Evolutionary conservation across 768 basidiomycete genomes (phyloP).

Genomic region (Lactifluus hygrophoroides): DNA sequence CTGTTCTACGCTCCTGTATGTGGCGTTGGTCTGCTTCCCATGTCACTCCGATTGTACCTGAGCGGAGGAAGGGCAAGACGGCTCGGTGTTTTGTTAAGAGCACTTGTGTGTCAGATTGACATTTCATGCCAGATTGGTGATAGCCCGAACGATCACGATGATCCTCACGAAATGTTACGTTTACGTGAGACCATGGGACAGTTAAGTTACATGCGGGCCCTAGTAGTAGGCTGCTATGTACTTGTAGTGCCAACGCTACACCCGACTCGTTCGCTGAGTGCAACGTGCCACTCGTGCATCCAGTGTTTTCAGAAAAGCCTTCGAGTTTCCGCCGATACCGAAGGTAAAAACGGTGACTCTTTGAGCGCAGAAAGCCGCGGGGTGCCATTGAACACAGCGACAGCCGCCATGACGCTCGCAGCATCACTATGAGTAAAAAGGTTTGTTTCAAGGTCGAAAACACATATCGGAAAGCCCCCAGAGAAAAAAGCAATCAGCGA

Average conservation of each 20-base stretch:
- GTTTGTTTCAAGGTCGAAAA: too few relatives aligned
- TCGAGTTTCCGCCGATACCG: constrained; percentile 21
- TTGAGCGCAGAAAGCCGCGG: constrained; percentile 25
- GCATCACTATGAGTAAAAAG: constrained; percentile 23
- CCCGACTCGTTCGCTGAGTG: too few relatives aligned
- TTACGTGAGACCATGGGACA: too few relatives aligned
- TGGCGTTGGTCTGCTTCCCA: background rate
- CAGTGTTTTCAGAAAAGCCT: background rate
- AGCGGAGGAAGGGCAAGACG: background rate
- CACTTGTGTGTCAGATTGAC: background rate
- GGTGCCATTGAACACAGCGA: constrained; percentile 20
- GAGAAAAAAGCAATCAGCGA: too few relatives aligned
- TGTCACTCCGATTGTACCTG: background rate
- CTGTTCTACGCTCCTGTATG: background rate
- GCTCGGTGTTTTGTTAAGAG: background rate
- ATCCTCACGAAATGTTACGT: background rate
- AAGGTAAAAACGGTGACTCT: constrained; percentile 27
- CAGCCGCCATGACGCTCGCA: constrained; percentile 26
- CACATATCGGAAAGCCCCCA: too few relatives aligned
- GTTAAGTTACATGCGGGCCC: too few relatives aligned
- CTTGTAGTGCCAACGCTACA: too few relatives aligned
- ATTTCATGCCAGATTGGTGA: background rate
- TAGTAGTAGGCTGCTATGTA: background rate
- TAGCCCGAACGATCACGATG: background rate
- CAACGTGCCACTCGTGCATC: too few relatives aligned